A percentile compares a stretch with the other conserved stretches of the same genome.
Evolutionary conservation across 306 rosid genomes (phyloP).

Genomic region (Pueraria montana): DNA sequence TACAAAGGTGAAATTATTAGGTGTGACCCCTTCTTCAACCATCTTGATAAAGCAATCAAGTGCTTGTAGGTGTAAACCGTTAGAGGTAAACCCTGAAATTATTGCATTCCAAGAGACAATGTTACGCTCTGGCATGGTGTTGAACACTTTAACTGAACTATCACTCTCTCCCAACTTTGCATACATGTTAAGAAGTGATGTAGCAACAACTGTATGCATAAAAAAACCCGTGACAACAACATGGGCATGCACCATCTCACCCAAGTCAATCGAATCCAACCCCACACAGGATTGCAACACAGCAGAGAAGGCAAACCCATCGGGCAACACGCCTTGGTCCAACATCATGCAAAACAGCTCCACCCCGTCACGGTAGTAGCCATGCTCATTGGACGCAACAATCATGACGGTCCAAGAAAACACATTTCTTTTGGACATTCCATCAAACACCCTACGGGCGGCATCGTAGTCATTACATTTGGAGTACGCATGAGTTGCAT

Average conservation of each 20-base stretch:
- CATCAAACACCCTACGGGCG: conserved; percentile 66
- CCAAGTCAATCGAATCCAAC: conserved; percentile 53
- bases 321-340: conserved; percentile 59
- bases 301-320: conserved; percentile 73
- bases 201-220: conserved; percentile 60
- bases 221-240: conserved; percentile 71
- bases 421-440: conserved; percentile 67
- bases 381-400: conserved; percentile 63
- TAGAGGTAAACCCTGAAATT: conserved; percentile 70
- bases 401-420: conserved; percentile 85
- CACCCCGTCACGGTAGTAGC: conserved; percentile 59
- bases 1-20: conserved; percentile 61
- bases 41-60: conserved; percentile 64
- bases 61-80: conserved; percentile 63
- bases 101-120: conserved; percentile 81
- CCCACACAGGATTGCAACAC: conserved; percentile 74
- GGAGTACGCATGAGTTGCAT: conserved; percentile 59
- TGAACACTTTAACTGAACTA: conserved; percentile 66
- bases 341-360: conserved; percentile 69
- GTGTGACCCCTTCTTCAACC: conserved; percentile 56
- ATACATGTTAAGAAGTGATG: conserved; percentile 86
- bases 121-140: conserved; percentile 62
- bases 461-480: conserved; percentile 61
- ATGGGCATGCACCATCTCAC: conserved; percentile 76
- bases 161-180: conserved; percentile 68